Percentiles rank a stretch among this genome's conserved stretches.
phyloP scores from a whole-genome alignment of 805 yeast genomes.

The Yarrowia hollandica region DNA sequence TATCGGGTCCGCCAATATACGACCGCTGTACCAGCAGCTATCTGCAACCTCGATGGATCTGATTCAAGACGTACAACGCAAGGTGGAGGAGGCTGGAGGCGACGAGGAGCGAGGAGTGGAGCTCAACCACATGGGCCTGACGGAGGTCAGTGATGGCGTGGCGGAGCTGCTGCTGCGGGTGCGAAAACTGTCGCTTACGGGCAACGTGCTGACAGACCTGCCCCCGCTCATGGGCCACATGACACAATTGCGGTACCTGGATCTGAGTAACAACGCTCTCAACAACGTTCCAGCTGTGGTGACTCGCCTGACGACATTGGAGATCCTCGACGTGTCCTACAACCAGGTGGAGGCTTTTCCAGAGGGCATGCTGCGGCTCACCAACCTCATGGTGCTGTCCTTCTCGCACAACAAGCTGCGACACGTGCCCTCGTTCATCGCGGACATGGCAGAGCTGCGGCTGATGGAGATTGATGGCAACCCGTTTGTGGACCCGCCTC shows the following conservation, averaged over 20 bases:
- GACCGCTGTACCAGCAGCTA: background rate
- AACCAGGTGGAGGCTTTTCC: constrained; percentile 57
- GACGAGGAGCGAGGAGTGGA: constrained; percentile 37
- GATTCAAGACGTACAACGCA: constrained; percentile 22
- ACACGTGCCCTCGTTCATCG: constrained; percentile 54
- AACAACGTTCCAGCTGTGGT: constrained; percentile 52
- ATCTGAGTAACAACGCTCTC: constrained; percentile 62
- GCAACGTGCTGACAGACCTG: constrained; percentile 50
- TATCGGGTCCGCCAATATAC: constrained; percentile 8
- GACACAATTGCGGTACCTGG: constrained; percentile 56
- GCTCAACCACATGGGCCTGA: constrained; percentile 45
- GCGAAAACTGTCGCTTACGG: constrained; percentile 56
- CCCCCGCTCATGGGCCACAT: constrained; percentile 50
- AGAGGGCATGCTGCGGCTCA: constrained; percentile 43
- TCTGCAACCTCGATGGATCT: constrained; percentile 8
- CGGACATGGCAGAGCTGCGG: constrained; percentile 53
- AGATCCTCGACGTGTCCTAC: constrained; percentile 63
- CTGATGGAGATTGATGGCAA: constrained; percentile 64
- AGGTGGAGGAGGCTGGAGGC: constrained; percentile 27
- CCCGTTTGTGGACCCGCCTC: constrained; percentile 56
- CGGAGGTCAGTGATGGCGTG: constrained; percentile 45
- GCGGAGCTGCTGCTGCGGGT: constrained; percentile 45
- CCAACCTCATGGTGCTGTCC: constrained; percentile 56
- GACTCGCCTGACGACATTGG: constrained; percentile 48
- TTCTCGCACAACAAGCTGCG: constrained; percentile 59